A percentile compares a stretch with the other conserved stretches of the same genome.
Evolutionary conservation across 1,284 basidiomycete genomes (phyloP).

Genomic region (Rhodotorula sp.): DNA sequence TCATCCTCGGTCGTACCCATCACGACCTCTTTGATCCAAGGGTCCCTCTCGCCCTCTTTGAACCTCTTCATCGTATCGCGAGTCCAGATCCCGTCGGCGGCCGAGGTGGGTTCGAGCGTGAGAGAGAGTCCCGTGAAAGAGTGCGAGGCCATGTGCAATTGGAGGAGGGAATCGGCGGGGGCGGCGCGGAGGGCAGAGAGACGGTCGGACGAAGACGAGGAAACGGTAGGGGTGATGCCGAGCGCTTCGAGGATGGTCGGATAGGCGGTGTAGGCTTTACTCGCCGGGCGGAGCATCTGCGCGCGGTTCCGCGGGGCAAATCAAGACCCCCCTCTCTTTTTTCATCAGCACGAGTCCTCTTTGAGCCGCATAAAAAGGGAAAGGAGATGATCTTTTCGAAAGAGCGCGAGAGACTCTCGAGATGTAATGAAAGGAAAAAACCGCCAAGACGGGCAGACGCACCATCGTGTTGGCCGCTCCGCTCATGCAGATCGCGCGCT

Average conservation of each 20-base stretch:
- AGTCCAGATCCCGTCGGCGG: conserved; percentile 13
- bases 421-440: too few relatives aligned
- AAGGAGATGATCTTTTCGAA: too few relatives aligned
- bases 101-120: conserved; percentile 23
- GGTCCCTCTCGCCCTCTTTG: conserved; percentile 23
- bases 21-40: conserved; percentile 30
- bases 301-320: not conserved
- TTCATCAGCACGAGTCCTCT: too few relatives aligned
- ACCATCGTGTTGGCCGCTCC: conserved; percentile 34
- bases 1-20: conserved; percentile 34
- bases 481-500: conserved; percentile 31
- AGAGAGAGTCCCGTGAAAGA: conserved; percentile 16
- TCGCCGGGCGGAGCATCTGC: conserved; percentile 24
- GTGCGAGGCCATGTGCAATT: conserved; percentile 21
- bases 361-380: too few relatives aligned
- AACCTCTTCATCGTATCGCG: conserved; percentile 15
- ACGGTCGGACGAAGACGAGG: not conserved
- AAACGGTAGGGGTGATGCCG: not conserved
- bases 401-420: too few relatives aligned
- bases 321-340: too few relatives aligned
- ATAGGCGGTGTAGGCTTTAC: conserved; percentile 27
- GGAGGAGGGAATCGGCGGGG: conserved; percentile 10
- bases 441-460: too few relatives aligned
- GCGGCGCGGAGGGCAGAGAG: conserved; percentile 21
- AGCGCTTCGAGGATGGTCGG: conserved; percentile 18